Evolutionary conservation across 78 protist genomes (phyloP).

Genomic region (Dictyostelium intermedium): DNA sequence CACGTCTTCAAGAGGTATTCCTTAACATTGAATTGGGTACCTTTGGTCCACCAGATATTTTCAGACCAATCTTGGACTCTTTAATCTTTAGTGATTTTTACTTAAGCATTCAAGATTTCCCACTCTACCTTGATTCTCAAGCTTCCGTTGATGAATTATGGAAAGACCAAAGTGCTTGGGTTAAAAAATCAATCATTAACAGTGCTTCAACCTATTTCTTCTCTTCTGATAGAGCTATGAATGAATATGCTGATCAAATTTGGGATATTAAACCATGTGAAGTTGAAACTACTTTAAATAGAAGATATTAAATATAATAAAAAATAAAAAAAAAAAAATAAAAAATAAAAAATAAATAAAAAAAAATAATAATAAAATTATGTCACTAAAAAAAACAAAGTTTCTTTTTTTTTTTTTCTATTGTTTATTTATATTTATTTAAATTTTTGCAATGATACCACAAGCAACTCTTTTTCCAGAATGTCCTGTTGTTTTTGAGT

Average conservation of each 20-base stretch:
- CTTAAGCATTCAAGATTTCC: slow-evolving; percentile 87
- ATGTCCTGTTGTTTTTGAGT: not conserved
- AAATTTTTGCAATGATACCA: slow-evolving; percentile 1
- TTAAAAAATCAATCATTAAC: slow-evolving; percentile 72
- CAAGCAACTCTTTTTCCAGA: slow-evolving; percentile 1
- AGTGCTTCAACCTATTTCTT: slow-evolving; percentile 90
- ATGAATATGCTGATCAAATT: slow-evolving; percentile 94
- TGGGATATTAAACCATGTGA: slow-evolving; percentile 91
- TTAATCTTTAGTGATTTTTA: slow-evolving; percentile 85
- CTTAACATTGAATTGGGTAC: slow-evolving; percentile 78
- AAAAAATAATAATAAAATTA: no score
- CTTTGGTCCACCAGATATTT: slow-evolving; percentile 83
- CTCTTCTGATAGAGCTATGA: slow-evolving; percentile 94
- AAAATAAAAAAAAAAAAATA: not conserved
- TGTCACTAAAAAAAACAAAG: no score
- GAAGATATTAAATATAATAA: slow-evolving; percentile 60
- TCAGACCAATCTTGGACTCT: slow-evolving; percentile 69
- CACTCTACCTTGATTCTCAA: slow-evolving; percentile 79
- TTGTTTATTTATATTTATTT: no score
- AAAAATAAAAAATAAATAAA: no score
- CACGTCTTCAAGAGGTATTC: slow-evolving; percentile 79
- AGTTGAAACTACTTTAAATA: slow-evolving; percentile 56
- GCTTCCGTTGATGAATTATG: slow-evolving; percentile 76
- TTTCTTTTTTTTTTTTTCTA: no score
- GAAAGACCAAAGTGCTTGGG: slow-evolving; percentile 62